A percentile compares a stretch with the other conserved stretches of the same genome.
These are phyloP conservation scores for Pyrenophora tritici-repentis DNA, from an alignment of 2,329 filamentous ascomycete genomes.

Conservation along the genomic window DNA sequence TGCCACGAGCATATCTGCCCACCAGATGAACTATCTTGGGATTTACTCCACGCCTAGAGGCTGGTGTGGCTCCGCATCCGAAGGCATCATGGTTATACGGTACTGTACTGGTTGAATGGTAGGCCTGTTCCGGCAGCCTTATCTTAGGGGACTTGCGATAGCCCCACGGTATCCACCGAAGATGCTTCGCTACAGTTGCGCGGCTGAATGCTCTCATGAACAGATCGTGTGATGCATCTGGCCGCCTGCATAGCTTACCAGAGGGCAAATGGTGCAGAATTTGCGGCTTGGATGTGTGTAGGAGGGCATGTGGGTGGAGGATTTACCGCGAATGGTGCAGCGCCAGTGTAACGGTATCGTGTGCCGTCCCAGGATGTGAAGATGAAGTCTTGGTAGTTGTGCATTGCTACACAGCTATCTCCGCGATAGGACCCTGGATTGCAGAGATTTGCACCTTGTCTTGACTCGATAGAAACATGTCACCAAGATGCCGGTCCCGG, in stretches of 20 bases:
- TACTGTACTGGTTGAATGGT: slow-evolving; percentile 14
- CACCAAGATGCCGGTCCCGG: slow-evolving; percentile 16
- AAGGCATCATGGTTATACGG: neutral
- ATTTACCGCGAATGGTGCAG: slow-evolving; percentile 21
- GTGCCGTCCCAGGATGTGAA: slow-evolving; percentile 14
- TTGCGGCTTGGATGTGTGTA: slow-evolving; percentile 4
- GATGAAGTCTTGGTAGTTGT: slow-evolving; percentile 3
- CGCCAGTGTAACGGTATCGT: slow-evolving; percentile 16
- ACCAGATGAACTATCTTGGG: slow-evolving; percentile 2
- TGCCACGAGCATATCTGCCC: slow-evolving; percentile 1
- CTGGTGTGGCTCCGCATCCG: slow-evolving; percentile 11
- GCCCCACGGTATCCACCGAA: slow-evolving; percentile 14
- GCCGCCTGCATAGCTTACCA: neutral
- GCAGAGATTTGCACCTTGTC: slow-evolving; percentile 3
- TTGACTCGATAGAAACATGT: slow-evolving; percentile 43
- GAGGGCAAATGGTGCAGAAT: slow-evolving; percentile 3
- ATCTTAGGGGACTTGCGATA: slow-evolving; percentile 25
- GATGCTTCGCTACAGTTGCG: slow-evolving; percentile 8
- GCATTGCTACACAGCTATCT: slow-evolving; percentile 14
- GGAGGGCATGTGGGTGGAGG: slow-evolving; percentile 11
- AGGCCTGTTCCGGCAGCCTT: slow-evolving; percentile 26
- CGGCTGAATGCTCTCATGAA: slow-evolving; percentile 2
- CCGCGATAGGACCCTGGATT: slow-evolving; percentile 17
- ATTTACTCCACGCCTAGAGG: slow-evolving; percentile 6
- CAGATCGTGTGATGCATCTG: slow-evolving; percentile 7